phyloP scores from a whole-genome alignment of 306 rosid genomes.

The Ziziphus jujuba region DNA sequence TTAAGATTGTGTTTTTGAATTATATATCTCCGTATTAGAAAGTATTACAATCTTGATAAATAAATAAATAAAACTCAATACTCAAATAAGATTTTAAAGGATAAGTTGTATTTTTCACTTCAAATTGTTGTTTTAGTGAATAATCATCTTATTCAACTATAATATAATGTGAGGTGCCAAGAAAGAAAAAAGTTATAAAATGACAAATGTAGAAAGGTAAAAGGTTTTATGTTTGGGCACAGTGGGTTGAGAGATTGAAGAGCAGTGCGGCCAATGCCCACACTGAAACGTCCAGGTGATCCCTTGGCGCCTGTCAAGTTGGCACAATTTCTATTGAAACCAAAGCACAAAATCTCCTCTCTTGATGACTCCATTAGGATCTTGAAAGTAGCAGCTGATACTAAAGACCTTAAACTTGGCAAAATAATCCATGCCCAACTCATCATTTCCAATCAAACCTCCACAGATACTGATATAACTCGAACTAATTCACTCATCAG shows the following conservation, averaged over 20 bases:
- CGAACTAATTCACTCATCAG: constrained; percentile 48
- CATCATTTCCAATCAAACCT: constrained; percentile 28
- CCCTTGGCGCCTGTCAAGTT: background rate
- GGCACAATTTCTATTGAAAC: constrained; percentile 6
- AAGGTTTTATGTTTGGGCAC: no score
- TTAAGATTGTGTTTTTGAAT: no score
- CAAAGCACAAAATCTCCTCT: constrained; percentile 4
- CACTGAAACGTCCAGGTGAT: constrained; percentile 2
- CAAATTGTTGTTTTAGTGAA: no score
- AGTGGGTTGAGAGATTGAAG: background rate
- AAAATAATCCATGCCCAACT: constrained; percentile 57
- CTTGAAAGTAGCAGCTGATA: constrained; percentile 44
- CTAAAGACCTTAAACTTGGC: constrained; percentile 37
- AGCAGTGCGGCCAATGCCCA: constrained; percentile 6
- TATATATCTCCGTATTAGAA: no score
- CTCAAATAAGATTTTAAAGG: no score
- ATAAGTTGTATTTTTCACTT: no score
- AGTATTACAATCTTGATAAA: no score
- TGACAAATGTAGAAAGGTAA: no score
- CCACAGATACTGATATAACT: constrained; percentile 16
- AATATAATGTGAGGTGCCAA: no score
- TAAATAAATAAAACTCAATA: no score
- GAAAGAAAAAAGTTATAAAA: no score
- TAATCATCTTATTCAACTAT: no score
- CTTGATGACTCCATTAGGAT: constrained; percentile 41